phyloP scores from a whole-genome alignment of 2,329 filamentous ascomycete species.

The Cladophialophora chaetospira region DNA sequence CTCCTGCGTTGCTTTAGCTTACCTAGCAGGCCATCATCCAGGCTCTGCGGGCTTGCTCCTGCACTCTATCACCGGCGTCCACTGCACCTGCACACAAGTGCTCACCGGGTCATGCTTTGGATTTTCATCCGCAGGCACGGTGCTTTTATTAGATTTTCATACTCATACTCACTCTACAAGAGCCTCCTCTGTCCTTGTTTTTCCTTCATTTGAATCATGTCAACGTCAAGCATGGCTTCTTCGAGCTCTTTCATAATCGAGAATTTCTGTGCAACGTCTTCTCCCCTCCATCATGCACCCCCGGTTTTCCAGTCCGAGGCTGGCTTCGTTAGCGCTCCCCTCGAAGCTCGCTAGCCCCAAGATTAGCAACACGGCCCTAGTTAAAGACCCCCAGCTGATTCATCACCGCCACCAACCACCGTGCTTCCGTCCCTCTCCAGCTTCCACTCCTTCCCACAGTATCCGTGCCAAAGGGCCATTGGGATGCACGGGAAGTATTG shows the following conservation, averaged over 20 bases:
- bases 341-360: conserved; percentile 10
- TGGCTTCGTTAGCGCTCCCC: conserved; percentile 14
- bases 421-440: conserved; percentile 13
- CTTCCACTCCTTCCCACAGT: conserved; percentile 16
- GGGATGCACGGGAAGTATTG: conserved; percentile 4
- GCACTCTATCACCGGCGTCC: background rate
- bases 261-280: background rate
- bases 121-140: background rate
- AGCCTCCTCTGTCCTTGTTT: background rate
- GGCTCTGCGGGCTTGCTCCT: background rate
- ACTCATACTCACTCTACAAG: no score
- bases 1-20: conserved; percentile 13
- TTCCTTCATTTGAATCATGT: no score
- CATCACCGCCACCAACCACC: conserved; percentile 19
- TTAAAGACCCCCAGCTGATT: conserved; percentile 16
- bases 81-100: conserved; percentile 5
- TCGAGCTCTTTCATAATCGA: background rate
- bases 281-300: background rate
- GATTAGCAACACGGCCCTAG: conserved; percentile 19
- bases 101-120: conserved; percentile 4
- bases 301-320: conserved; percentile 3
- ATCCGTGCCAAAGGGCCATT: conserved; percentile 12
- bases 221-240: background rate
- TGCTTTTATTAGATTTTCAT: background rate
- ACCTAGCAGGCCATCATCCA: conserved; percentile 1